Percentiles rank a stretch among this genome's conserved stretches.
Evolutionary conservation across 1,139 yeast species (phyloP).

Genomic region (Groenewaldozyma sp.): DNA sequence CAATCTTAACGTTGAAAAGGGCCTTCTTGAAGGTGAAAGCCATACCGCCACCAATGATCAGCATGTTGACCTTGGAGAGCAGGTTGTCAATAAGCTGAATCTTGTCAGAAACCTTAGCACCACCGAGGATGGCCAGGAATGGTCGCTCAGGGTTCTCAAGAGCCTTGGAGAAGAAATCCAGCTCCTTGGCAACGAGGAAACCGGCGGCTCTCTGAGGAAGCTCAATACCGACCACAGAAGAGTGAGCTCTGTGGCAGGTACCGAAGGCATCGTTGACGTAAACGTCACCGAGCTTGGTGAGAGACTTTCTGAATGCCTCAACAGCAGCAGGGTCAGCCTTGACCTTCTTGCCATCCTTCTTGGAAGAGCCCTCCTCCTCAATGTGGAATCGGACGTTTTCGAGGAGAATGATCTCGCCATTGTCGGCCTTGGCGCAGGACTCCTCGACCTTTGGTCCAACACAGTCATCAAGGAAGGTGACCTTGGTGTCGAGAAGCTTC

Average conservation of each 20-base stretch:
- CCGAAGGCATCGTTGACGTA: constrained; percentile 97
- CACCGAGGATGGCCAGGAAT: constrained; percentile 94
- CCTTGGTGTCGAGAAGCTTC: constrained; percentile 58
- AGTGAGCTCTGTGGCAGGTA: constrained; percentile 98
- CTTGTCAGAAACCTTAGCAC: constrained; percentile 97
- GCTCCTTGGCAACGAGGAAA: constrained; percentile 93
- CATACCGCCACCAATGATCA: constrained; percentile 98
- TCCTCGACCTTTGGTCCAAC: constrained; percentile 82
- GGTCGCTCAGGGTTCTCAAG: constrained; percentile 95
- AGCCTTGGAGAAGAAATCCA: constrained; percentile 93
- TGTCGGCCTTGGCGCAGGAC: constrained; percentile 58
- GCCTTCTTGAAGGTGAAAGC: constrained; percentile 97
- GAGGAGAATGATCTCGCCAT: constrained; percentile 70
- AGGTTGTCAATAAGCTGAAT: constrained; percentile 95
- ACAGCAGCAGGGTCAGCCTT: constrained; percentile 83
- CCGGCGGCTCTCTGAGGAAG: constrained; percentile 94
- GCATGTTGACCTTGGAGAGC: constrained; percentile 83
- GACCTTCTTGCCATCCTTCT: constrained; percentile 79
- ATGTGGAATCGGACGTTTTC: constrained; percentile 97
- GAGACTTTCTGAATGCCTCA: constrained; percentile 72
- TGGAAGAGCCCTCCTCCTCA: constrained; percentile 91
- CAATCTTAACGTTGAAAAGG: constrained; percentile 69
- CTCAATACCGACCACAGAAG: constrained; percentile 94
- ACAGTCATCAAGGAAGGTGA: constrained; percentile 73
- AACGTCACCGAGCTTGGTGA: constrained; percentile 87